A percentile compares a stretch with the other conserved stretches of the same genome.
Conservation (phyloP, 345 rosid genomes). For the Gossypium australe region DNA sequence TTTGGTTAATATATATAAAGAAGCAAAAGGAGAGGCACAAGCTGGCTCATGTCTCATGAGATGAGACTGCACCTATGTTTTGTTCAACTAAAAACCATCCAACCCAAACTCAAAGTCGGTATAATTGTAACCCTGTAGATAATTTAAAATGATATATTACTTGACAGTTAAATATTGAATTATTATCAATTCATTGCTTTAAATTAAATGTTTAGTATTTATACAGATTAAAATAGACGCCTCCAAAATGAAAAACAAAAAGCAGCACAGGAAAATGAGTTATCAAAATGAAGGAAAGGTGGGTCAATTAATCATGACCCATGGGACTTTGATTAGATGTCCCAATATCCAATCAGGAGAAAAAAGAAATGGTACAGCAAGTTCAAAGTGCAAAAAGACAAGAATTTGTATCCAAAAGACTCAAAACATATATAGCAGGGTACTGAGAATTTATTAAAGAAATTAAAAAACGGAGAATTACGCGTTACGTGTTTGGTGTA, state of each 20-base stretch:
- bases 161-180: too few relatives aligned
- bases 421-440: not conserved
- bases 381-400: slow-evolving; percentile 24
- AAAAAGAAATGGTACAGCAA: not conserved
- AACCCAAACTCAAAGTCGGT: too few relatives aligned
- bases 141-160: too few relatives aligned
- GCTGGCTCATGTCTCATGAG: too few relatives aligned
- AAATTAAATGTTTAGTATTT: too few relatives aligned
- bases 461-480: slow-evolving; percentile 7
- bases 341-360: slow-evolving; percentile 11
- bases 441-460: not conserved
- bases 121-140: too few relatives aligned
- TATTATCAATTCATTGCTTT: too few relatives aligned
- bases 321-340: slow-evolving; percentile 30
- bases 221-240: not conserved
- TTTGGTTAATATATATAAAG: too few relatives aligned
- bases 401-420: not conserved
- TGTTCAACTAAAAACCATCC: too few relatives aligned
- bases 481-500: slow-evolving; percentile 30
- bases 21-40: too few relatives aligned
- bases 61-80: too few relatives aligned
- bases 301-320: slow-evolving; percentile 25
- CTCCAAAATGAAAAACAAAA: not conserved
- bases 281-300: not conserved
- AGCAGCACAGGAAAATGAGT: not conserved